These are phyloP conservation scores for Rhynchospora tenuis DNA, from an alignment of 176 grass and related monocot genomes.

Conservation along the genomic window DNA sequence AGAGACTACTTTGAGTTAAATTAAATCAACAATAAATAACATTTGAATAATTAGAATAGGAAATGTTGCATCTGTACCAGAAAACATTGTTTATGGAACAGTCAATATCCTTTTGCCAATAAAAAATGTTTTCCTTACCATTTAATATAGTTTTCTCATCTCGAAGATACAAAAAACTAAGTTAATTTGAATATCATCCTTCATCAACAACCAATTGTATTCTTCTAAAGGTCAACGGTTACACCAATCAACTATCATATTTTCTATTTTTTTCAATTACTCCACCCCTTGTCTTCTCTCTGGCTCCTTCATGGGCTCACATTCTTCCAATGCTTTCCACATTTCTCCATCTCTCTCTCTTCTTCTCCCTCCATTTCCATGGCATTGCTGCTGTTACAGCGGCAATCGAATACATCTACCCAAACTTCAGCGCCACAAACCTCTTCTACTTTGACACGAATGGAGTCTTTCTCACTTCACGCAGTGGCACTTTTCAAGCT, in stretches of 20 bases:
- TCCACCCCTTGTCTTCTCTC: constrained; percentile 15
- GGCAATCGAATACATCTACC: constrained; percentile 30
- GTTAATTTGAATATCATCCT: neutral
- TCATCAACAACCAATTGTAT: neutral
- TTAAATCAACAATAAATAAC: neutral
- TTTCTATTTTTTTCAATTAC: constrained; percentile 10
- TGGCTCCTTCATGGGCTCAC: constrained; percentile 32
- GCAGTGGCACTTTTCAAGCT: constrained; percentile 39
- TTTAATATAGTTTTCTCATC: neutral
- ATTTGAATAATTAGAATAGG: neutral
- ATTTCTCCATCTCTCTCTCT: neutral
- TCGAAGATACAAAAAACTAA: neutral
- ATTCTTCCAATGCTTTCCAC: constrained; percentile 34
- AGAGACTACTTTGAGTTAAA: neutral
- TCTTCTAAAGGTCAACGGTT: constrained; percentile 9
- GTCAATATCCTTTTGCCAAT: neutral
- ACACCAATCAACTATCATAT: neutral
- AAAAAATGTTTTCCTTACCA: neutral
- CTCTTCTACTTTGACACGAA: constrained; percentile 40
- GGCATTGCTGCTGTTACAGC: neutral
- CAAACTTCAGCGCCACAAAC: constrained; percentile 41
- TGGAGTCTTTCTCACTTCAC: constrained; percentile 48
- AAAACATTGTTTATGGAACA: neutral
- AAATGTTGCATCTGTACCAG: neutral
- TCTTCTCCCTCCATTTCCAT: neutral